Evolutionary conservation across 2,329 filamentous ascomycete species (phyloP), one percentile per base, ranked within the genome.

Genomic region (Fusarium albosuccineum): DNA sequence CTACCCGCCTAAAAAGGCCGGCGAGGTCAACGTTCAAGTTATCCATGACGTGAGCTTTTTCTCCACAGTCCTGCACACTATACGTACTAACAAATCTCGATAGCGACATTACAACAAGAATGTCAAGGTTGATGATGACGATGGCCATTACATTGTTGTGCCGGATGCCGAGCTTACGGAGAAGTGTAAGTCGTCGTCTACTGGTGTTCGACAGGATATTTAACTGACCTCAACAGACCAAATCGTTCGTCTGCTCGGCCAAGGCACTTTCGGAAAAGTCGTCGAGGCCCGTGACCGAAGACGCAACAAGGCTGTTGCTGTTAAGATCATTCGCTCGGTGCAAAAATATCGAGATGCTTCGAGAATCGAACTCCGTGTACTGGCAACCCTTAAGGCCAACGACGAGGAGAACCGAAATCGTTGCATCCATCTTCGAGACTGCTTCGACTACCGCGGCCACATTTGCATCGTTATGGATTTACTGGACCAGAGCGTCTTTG

Each of bases 261-360:
- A 99, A 81, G 96, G 96, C 67, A 99, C 96, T 0, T 99, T 99
- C 77, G 96, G 96, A 75, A 99, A 99, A 79, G 96, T 99, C 14
- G 96, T 99, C 16, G 92, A 97, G 79, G 96, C 96, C 53, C 90
- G 88, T 71, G 96, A 99, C 77, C 88, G 88, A 63, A 87, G 87
- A 73, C 90, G 89, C 66, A 91, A 91, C 70, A 93, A 94, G 77
- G 77, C 85, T 6, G 97, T 97, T 39, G 96, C 96, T 34, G 93
- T 99, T 79, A 99, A 99, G 80, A 97, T 99, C 78, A 98, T 99
- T 70, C 91, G 96, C 71, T 97, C 96, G 1, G 96, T 99, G 11
- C 96, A 97, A 76, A 99, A 99, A 78, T 99, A 99, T 76, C 91
- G 96, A 46, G 96, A 99, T 81, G 96, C 96, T 36, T 97, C 93